Evolutionary conservation across 1,139 yeast species (phyloP).

Genomic region (Taphrina betulina): DNA sequence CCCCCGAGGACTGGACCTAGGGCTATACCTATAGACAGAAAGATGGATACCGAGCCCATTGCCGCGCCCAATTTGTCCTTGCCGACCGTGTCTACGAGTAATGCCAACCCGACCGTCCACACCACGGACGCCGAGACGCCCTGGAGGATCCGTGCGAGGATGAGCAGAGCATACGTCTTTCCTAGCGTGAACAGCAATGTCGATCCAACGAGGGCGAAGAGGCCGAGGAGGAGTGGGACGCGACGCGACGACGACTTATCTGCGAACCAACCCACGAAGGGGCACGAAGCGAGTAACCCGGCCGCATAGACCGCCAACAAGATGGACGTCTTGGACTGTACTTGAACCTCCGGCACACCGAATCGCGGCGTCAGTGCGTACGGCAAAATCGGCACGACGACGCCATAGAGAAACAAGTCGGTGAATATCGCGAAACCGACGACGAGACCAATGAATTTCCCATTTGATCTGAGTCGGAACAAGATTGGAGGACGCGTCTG

Average conservation of each 20-base stretch:
- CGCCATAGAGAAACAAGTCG: conserved; percentile 33
- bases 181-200: conserved; percentile 43
- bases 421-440: conserved; percentile 18
- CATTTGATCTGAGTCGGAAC: conserved; percentile 38
- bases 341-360: conserved; percentile 40
- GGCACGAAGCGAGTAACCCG: conserved; percentile 44
- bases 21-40: conserved; percentile 43
- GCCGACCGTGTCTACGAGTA: conserved; percentile 45
- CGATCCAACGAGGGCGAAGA: conserved; percentile 42
- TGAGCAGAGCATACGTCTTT: conserved; percentile 41
- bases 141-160: conserved; percentile 44
- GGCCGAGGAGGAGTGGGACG: conserved; percentile 43
- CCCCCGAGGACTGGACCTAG: conserved; percentile 47
- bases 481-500: conserved; percentile 15
- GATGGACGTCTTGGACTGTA: conserved; percentile 43
- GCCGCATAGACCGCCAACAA: conserved; percentile 45
- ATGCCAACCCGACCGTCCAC: conserved; percentile 47
- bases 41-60: conserved; percentile 41
- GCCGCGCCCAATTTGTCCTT: conserved; percentile 36
- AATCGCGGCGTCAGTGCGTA: conserved; percentile 43
- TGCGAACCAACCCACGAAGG: conserved; percentile 43
- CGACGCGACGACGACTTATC: conserved; percentile 42
- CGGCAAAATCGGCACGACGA: conserved; percentile 46
- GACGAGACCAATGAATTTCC: conserved; percentile 1
- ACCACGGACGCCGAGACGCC: conserved; percentile 46